These are phyloP conservation scores for Sporothrix brasiliensis DNA, from an alignment of 2,329 filamentous ascomycete species.

Conservation along the genomic window DNA sequence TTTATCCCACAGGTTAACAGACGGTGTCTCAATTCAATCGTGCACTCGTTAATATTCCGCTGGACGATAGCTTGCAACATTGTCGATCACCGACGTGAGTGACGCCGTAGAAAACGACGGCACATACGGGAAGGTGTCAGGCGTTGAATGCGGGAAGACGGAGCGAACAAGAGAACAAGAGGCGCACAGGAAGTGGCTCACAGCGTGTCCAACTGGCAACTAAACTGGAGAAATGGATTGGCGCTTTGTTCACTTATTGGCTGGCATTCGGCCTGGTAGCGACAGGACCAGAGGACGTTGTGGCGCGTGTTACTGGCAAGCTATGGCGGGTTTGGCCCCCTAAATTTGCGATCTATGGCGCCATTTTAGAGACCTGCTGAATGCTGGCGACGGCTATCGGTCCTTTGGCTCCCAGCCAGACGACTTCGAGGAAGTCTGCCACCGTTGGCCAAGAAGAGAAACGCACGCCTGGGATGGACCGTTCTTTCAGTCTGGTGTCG, in stretches of 20 bases:
- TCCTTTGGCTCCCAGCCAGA: slow-evolving; percentile 15
- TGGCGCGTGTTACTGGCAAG: slow-evolving; percentile 3
- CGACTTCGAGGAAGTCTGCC: neutral
- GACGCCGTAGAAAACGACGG: neutral
- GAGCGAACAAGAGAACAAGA: neutral
- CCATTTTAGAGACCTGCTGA: neutral
- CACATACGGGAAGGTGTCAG: neutral
- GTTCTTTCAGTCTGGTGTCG: neutral
- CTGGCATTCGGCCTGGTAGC: neutral
- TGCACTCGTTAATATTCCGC: neutral
- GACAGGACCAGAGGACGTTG: neutral
- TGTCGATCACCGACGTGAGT: neutral
- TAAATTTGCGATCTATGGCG: slow-evolving; percentile 26
- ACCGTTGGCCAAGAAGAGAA: neutral
- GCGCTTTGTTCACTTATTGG: slow-evolving; percentile 10
- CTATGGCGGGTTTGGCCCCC: slow-evolving; percentile 18
- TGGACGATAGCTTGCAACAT: neutral
- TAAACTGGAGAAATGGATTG: neutral
- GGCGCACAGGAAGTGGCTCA: neutral
- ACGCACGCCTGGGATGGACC: neutral
- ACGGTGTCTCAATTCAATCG: neutral
- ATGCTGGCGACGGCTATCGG: slow-evolving; percentile 12
- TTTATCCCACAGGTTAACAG: neutral
- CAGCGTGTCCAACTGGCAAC: neutral
- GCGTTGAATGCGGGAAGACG: neutral